phyloP scores from a whole-genome alignment of 179 eudicot species.

The Camellia oleifera region DNA sequence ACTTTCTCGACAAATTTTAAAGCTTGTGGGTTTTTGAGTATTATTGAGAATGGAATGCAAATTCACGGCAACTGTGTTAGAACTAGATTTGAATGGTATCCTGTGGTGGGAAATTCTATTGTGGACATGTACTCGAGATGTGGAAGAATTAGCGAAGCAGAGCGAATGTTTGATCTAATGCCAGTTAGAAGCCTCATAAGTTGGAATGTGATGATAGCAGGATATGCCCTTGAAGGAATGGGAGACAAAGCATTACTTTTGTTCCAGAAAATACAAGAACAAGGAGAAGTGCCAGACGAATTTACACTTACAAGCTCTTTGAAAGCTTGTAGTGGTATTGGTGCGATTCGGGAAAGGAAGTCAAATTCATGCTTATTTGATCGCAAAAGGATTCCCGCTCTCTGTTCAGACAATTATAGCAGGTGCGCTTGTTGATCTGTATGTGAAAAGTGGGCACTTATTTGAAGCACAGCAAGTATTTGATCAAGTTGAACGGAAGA shows the following conservation, averaged over 20 bases:
- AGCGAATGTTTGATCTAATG: conserved; percentile 44
- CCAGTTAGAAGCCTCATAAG: conserved; percentile 40
- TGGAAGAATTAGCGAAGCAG: conserved; percentile 49
- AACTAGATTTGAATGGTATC: conserved; percentile 45
- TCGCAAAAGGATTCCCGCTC: conserved; percentile 43
- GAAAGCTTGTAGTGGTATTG: conserved; percentile 46
- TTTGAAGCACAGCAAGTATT: conserved; percentile 41
- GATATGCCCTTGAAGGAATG: conserved; percentile 40
- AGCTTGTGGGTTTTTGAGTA: conserved; percentile 54
- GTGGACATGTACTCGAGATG: conserved; percentile 83
- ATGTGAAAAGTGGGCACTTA: conserved; percentile 51
- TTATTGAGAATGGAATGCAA: conserved; percentile 58
- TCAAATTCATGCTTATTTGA: conserved; percentile 57
- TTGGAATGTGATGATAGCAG: conserved; percentile 61
- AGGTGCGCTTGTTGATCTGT: conserved; percentile 54
- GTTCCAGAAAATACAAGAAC: conserved; percentile 45
- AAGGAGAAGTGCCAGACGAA: conserved; percentile 42
- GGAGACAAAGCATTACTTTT: conserved; percentile 31
- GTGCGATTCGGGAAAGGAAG: conserved; percentile 42
- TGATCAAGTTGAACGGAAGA: conserved; percentile 35
- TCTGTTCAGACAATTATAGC: conserved; percentile 31
- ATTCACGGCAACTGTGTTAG: conserved; percentile 62
- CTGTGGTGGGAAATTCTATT: conserved; percentile 68
- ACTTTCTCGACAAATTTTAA: conserved; percentile 65
- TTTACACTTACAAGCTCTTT: conserved; percentile 53